Conservation (phyloP, 1,139 yeast genomes). For the Debaryomycetaceae sp. region DNA sequence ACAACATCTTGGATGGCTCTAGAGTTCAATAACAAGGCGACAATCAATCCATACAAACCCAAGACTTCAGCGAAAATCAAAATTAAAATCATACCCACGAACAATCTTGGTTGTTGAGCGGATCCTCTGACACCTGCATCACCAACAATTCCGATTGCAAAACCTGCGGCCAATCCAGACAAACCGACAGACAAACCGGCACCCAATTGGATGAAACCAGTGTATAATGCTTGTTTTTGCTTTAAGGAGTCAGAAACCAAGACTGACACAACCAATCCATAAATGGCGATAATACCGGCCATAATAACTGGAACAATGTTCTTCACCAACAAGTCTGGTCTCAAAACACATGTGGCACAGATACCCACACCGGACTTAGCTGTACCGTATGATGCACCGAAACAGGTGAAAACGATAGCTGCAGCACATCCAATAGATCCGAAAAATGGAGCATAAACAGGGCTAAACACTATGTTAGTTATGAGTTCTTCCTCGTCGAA, state of each 20-base stretch:
- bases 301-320: conserved; percentile 94
- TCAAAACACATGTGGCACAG: conserved; percentile 95
- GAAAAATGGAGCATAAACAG: conserved; percentile 88
- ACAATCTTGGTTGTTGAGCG: conserved; percentile 94
- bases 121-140: conserved; percentile 97
- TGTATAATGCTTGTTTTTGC: conserved; percentile 89
- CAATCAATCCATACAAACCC: conserved; percentile 96
- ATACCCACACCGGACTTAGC: conserved; percentile 99
- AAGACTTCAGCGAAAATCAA: conserved; percentile 97
- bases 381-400: conserved; percentile 99
- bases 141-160: conserved; percentile 98
- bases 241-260: conserved; percentile 87
- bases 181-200: conserved; percentile 98
- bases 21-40: conserved; percentile 93
- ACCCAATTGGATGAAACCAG: conserved; percentile 97
- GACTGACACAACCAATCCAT: conserved; percentile 96
- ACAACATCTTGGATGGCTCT: conserved; percentile 90
- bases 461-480: conserved; percentile 39
- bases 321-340: conserved; percentile 92
- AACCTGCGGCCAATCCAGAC: conserved; percentile 95
- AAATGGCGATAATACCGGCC: conserved; percentile 99
- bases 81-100: conserved; percentile 91
- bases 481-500: not conserved
- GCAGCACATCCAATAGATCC: conserved; percentile 99
- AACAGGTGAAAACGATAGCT: conserved; percentile 96